Evolutionary conservation across 108 stramenopile species (phyloP).

Genomic region (Skeletonema marinoi): DNA sequence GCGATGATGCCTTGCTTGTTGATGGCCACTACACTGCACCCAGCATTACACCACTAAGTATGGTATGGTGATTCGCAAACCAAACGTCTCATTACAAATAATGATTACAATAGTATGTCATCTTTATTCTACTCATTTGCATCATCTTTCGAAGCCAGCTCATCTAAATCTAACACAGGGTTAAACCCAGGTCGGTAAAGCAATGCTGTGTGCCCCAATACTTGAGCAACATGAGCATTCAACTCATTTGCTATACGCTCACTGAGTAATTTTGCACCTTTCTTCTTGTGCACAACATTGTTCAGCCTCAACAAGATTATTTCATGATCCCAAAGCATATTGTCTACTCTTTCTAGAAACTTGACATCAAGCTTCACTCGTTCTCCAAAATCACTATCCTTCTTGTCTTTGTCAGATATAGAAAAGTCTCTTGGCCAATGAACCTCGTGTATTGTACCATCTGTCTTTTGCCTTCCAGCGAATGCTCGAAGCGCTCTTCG

Average conservation of each 20-base stretch:
- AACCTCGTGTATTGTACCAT: conserved; percentile 53
- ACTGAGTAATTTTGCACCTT: conserved; percentile 62
- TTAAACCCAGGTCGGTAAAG: conserved; percentile 74
- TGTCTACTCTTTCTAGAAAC: conserved; percentile 75
- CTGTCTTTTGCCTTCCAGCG: conserved; percentile 55
- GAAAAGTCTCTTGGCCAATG: conserved; percentile 41
- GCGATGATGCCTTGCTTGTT: too few species aligned
- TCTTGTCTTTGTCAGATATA: conserved; percentile 25
- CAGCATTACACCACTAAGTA: too few species aligned
- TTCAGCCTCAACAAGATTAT: conserved; percentile 69
- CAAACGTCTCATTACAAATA: too few species aligned
- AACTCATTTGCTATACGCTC: conserved; percentile 60
- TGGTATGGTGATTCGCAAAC: too few species aligned
- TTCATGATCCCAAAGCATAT: conserved; percentile 70
- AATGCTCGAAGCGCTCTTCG: conserved; percentile 54
- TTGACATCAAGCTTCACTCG: conserved; percentile 30
- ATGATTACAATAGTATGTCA: too few species aligned
- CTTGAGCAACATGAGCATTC: conserved; percentile 78
- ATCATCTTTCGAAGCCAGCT: conserved; percentile 30
- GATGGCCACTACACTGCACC: too few species aligned
- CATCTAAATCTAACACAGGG: conserved; percentile 69
- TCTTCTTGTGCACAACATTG: conserved; percentile 76
- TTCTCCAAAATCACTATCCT: conserved; percentile 35
- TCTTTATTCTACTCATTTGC: background rate
- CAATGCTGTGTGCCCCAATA: conserved; percentile 76